phyloP scores from a whole-genome alignment of 2,329 filamentous ascomycete genomes.

The Neurospora crassa region DNA sequence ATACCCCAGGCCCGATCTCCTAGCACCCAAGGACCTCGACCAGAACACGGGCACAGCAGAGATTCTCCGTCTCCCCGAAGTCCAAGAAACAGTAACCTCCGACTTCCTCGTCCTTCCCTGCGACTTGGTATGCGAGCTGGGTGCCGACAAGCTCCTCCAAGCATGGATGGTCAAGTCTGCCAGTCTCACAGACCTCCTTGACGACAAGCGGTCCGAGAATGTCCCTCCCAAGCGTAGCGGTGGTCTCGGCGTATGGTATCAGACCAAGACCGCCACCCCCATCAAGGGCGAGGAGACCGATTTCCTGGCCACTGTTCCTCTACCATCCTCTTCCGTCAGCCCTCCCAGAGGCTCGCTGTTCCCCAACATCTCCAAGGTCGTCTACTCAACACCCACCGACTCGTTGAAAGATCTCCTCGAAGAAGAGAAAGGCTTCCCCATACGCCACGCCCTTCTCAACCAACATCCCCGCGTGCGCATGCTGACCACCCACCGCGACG shows the following conservation, averaged over 20 bases:
- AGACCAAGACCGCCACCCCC: conserved; percentile 64
- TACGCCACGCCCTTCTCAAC: conserved; percentile 67
- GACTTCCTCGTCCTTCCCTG: conserved; percentile 91
- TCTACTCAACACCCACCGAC: conserved; percentile 82
- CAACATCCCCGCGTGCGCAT: conserved; percentile 69
- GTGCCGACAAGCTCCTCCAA: conserved; percentile 73
- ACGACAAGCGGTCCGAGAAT: conserved; percentile 32
- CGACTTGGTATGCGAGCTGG: conserved; percentile 84
- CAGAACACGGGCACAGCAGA: conserved; percentile 85
- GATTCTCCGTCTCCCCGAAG: conserved; percentile 73
- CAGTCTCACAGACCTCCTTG: conserved; percentile 54
- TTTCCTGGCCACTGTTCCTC: conserved; percentile 70
- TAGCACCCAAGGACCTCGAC: conserved; percentile 67
- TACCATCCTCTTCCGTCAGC: conserved; percentile 47
- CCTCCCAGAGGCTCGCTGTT: conserved; percentile 56
- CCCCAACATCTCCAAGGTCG: conserved; percentile 62
- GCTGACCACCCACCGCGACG: conserved; percentile 76
- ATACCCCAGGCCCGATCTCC: conserved; percentile 61
- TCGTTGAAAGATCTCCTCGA: conserved; percentile 77
- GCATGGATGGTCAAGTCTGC: conserved; percentile 85
- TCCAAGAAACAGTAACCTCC: conserved; percentile 65
- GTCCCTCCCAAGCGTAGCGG: conserved; percentile 43
- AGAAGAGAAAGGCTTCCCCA: conserved; percentile 59
- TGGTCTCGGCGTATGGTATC: conserved; percentile 83
- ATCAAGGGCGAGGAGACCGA: conserved; percentile 90